Conservation (phyloP, 2,329 filamentous ascomycete genomes). For the Aspergillus calidoustus region DNA sequence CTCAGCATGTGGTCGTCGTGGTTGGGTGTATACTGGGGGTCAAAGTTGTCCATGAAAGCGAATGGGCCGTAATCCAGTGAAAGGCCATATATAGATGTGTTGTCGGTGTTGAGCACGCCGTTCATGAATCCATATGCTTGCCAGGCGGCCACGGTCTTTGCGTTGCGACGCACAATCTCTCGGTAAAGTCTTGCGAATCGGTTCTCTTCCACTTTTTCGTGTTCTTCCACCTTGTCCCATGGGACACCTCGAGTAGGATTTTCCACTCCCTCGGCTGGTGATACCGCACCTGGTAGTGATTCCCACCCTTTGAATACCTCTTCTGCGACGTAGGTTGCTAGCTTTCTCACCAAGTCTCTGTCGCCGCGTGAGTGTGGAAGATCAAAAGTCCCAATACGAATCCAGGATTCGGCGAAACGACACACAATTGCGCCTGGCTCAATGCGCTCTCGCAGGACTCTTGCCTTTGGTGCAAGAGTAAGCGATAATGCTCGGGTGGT, state of each 20-base stretch:
- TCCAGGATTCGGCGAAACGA: conserved; percentile 88
- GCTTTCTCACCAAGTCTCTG: conserved; percentile 69
- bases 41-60: conserved; percentile 96
- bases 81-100: conserved; percentile 87
- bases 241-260: conserved; percentile 59
- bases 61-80: conserved; percentile 96
- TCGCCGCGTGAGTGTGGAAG: conserved; percentile 84
- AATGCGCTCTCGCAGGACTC: conserved; percentile 75
- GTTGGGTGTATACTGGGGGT: conserved; percentile 92
- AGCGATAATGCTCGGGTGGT: conserved; percentile 85
- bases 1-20: conserved; percentile 88
- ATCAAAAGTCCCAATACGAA: conserved; percentile 95
- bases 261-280: conserved; percentile 42
- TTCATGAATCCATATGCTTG: conserved; percentile 99
- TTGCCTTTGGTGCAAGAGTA: conserved; percentile 72
- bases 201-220: conserved; percentile 73
- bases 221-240: conserved; percentile 67
- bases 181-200: conserved; percentile 85
- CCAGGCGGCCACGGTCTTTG: conserved; percentile 86
- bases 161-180: conserved; percentile 84
- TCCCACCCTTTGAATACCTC: conserved; percentile 89
- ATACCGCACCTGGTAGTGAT: conserved; percentile 67
- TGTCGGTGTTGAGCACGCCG: conserved; percentile 96
- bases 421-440: conserved; percentile 94
- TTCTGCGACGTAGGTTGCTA: conserved; percentile 84